Evolutionary conservation across 225 moss, liverwort and hornwort genomes (phyloP), one percentile per base, ranked within the genome.

Genomic region (Takakia lepidozioides): DNA sequence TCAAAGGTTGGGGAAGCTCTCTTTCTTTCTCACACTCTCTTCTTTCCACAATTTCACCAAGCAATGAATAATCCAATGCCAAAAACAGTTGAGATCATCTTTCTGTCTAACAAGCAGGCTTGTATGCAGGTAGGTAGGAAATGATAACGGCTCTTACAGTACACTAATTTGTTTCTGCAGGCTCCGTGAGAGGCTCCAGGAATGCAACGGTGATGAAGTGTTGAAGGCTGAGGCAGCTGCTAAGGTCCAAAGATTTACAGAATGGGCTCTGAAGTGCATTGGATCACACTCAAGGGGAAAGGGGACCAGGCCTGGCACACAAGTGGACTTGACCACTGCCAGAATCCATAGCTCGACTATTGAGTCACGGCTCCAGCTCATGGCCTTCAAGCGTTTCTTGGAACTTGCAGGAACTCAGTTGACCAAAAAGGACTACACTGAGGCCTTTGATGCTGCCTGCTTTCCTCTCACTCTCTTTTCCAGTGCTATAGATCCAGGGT

Each of bases 371-470:
- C 66, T 86, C 62, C 93, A 95, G 61, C 79, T 95, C 62, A 67
- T 74, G 74, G 84, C 86, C 38, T 95, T 95, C 60, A 84, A 84
- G 52, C 71, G 82, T 16, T 95, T 95, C 74, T 60, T 95, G 55
- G 84, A 82, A 61, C 76, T 95, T 36, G 84, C 86, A 51, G 86
- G 77, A 25, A 59, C 57, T 67, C 78, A 72, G 34, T 58, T 95
- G 66, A 95, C 70, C 3, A 74, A 64, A 43, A 89, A 95, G 44
- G 93, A 89, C 57, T 95, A 89, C 16, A 89, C 89, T 2, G 93
- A 89, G 56, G 93, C 93, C 0, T 95, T 95, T 60, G 89, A 95
- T 69, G 93, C 89, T 19, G 93, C 93, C 2, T 95, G 93, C 60
- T 95, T 89, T 58, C 93, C 93, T 37, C 74, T 95, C 55, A 95